Percentiles rank a stretch among this genome's conserved stretches.
These are phyloP conservation scores for Spathaspora hagerdaliae DNA, from an alignment of 805 yeast genomes.

Conservation along the genomic window DNA sequence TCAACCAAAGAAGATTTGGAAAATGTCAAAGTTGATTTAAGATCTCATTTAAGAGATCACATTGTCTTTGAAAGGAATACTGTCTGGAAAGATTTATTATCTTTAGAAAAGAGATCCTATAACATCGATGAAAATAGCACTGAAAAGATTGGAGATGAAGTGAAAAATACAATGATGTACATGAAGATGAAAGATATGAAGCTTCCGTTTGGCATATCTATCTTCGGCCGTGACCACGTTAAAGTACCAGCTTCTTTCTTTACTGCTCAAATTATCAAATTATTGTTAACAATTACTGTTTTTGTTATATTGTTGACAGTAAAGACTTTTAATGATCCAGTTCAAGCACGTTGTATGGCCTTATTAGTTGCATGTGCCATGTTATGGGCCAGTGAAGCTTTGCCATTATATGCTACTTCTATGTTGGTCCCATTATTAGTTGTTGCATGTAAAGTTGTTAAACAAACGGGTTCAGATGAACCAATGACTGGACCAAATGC, in stretches of 20 bases:
- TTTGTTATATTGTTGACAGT: constrained; percentile 49
- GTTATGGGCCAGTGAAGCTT: constrained; percentile 50
- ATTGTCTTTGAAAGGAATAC: constrained; percentile 97
- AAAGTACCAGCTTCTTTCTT: constrained; percentile 45
- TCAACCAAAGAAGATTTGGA: constrained; percentile 47
- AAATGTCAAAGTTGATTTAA: constrained; percentile 41
- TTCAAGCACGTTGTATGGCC: constrained; percentile 70
- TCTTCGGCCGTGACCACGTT: constrained; percentile 12
- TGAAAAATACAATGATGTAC: constrained; percentile 14
- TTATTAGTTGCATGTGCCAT: constrained; percentile 53
- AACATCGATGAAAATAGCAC: constrained; percentile 20
- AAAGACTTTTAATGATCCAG: constrained; percentile 60
- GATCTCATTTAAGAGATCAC: constrained; percentile 73
- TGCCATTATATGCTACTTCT: constrained; percentile 48
- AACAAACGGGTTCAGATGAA: constrained; percentile 36
- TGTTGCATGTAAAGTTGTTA: constrained; percentile 46
- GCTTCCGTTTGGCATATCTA: constrained; percentile 16
- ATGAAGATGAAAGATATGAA: constrained; percentile 14
- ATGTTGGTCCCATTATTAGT: constrained; percentile 45
- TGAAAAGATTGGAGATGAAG: constrained; percentile 25
- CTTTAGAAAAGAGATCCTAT: constrained; percentile 42
- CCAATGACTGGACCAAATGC: constrained; percentile 66
- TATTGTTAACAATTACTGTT: constrained; percentile 44
- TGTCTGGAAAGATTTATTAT: constrained; percentile 96
- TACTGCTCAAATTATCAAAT: constrained; percentile 45